Percentiles rank a stretch among this genome's conserved stretches.
Conservation (phyloP, 2,329 filamentous ascomycete genomes). For the Ambrosiella beaveri region DNA sequence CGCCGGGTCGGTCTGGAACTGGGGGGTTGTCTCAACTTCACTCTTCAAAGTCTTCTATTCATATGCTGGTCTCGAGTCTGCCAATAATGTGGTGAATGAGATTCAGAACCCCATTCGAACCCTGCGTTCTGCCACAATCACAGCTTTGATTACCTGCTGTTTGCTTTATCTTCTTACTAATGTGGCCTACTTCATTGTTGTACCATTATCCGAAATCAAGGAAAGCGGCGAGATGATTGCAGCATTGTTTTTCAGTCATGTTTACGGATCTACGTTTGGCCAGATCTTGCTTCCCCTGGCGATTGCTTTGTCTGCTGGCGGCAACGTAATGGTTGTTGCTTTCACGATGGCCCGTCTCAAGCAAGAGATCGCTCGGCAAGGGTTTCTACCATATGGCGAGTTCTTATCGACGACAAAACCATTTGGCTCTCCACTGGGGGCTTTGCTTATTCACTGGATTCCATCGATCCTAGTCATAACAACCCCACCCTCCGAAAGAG, state of each 20-base stretch:
- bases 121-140: conserved; percentile 41
- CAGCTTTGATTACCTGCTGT: conserved; percentile 43
- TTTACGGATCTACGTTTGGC: conserved; percentile 43
- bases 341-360: conserved; percentile 53
- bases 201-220: conserved; percentile 50
- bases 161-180: conserved; percentile 51
- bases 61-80: conserved; percentile 47
- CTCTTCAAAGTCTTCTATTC: conserved; percentile 55
- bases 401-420: conserved; percentile 46
- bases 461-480: conserved; percentile 50
- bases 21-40: conserved; percentile 47
- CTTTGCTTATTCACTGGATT: conserved; percentile 50
- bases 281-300: conserved; percentile 41
- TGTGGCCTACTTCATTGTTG: conserved; percentile 42
- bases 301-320: conserved; percentile 49
- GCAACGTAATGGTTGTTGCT: conserved; percentile 57
- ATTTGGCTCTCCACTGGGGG: conserved; percentile 49
- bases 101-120: conserved; percentile 51
- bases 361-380: conserved; percentile 55
- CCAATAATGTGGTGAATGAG: conserved; percentile 55
- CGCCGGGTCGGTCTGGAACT: conserved; percentile 51
- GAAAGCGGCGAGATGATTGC: conserved; percentile 49
- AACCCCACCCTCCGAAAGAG: conserved; percentile 44
- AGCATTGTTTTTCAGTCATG: conserved; percentile 46
- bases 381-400: conserved; percentile 47